Conservation (phyloP, 495 filamentous ascomycete genomes). For the Penicillium canescens region DNA sequence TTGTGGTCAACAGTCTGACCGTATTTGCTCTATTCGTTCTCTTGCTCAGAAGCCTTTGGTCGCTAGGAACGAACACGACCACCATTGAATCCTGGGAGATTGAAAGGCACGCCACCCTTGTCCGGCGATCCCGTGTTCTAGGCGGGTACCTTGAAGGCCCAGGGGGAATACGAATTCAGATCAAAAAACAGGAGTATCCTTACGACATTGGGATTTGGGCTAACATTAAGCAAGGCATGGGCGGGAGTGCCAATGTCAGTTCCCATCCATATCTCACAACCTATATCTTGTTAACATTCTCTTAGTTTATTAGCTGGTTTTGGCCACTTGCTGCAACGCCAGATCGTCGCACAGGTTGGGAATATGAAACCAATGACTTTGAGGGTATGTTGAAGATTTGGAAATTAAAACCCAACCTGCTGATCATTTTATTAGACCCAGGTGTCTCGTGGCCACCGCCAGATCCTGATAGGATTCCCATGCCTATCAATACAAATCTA, state of each 20-base stretch:
- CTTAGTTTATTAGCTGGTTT: conserved; percentile 57
- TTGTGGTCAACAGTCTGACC: conserved; percentile 59
- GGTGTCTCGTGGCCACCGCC: conserved; percentile 77
- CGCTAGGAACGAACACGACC: conserved; percentile 63
- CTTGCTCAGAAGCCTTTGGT: conserved; percentile 59
- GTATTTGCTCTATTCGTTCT: conserved; percentile 67
- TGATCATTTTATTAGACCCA: conserved; percentile 35
- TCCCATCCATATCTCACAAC: background rate
- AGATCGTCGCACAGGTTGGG: conserved; percentile 57
- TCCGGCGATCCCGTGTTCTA: conserved; percentile 57
- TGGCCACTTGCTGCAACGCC: conserved; percentile 61
- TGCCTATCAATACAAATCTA: conserved; percentile 30
- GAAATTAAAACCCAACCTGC: background rate
- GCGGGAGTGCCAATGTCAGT: conserved; percentile 53
- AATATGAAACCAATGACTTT: conserved; percentile 82
- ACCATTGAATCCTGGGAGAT: conserved; percentile 95
- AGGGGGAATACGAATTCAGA: conserved; percentile 53
- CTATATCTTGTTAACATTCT: conserved; percentile 5
- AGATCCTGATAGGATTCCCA: conserved; percentile 80
- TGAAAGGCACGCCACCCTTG: conserved; percentile 76
- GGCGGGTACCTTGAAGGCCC: conserved; percentile 63
- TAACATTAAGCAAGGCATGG: conserved; percentile 78
- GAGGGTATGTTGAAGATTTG: conserved; percentile 57
- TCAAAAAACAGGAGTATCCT: conserved; percentile 77
- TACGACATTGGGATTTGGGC: conserved; percentile 88